Base-by-base conservation (phyloP, 208 protist species). In the Lotmaria passim region DNA sequence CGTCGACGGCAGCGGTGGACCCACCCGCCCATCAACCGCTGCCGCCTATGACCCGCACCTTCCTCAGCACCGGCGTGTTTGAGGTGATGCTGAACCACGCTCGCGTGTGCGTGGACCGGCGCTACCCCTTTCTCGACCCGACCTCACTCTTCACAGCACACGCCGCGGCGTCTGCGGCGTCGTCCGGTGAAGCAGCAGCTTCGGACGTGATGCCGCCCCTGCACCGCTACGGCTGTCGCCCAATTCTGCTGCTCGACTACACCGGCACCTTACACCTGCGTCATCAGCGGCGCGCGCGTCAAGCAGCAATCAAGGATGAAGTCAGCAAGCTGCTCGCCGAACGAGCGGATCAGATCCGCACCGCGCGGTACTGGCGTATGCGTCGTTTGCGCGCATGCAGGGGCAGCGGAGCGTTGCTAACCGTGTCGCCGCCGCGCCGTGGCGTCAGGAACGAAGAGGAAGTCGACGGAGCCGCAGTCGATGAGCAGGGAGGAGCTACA, bases 181-280 rank as follows among this genome's bases (percentile, higher is more conserved):
- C 12, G 33, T 6, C 30, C 4, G 34, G 17, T 39, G 33, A n/a
- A 8, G 7, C 38, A 17, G 34, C 52, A 28, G 38, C 31, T n/a
- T 39, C 36, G 12, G 56, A 28, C 17, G 26, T 69, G 3, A 5
- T 7, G 0, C 51, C 62, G 8, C 47, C 8, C 5, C 44, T 51
- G 30, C 62, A 69, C 28, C 48, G 28, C n/a, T 68, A 75, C 55
- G 70, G 61, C 30, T 11, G 63, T 23, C 46, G 58, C 2, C 75
- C 75, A 1, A 69, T 81, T 30, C 51, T 81, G 14, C 39, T 81
- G n/a, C 48, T 81, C 7, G 75, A 81, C 51, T 81, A 56, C 75
- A 81, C 75, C 0, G 47, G 47, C 11, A 30, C 34, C 15, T 36
- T 72, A 17, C 47, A 51, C n/a, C 36, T 60, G 26, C 75, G 55